phyloP scores from a whole-genome alignment of 2,329 filamentous ascomycete genomes.

The Diaporthe citrichinensis region DNA sequence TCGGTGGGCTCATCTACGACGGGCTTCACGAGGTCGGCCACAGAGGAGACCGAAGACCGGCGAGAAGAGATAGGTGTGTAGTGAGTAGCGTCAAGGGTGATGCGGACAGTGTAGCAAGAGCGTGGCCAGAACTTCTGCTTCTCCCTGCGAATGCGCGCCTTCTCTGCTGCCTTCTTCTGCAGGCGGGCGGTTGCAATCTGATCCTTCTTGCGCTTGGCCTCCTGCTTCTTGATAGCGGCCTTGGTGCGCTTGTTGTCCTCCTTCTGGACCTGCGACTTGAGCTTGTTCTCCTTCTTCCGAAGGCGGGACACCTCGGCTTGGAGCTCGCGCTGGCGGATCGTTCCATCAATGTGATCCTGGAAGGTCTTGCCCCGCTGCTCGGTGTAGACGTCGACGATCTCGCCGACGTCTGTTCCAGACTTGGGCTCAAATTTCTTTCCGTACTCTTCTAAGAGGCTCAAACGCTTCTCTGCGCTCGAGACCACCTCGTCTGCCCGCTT shows the following conservation, averaged over 20 bases:
- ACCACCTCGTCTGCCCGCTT: slow-evolving; percentile 49
- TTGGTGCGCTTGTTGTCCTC: slow-evolving; percentile 47
- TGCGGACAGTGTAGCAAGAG: slow-evolving; percentile 62
- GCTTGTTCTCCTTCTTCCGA: slow-evolving; percentile 51
- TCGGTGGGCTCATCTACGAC: slow-evolving; percentile 61
- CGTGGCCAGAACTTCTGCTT: slow-evolving; percentile 64
- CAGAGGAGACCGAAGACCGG: slow-evolving; percentile 65
- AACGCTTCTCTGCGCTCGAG: slow-evolving; percentile 54
- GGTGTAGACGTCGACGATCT: slow-evolving; percentile 57
- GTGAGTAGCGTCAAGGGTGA: slow-evolving; percentile 63
- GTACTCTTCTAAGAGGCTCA: slow-evolving; percentile 58
- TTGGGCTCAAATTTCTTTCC: slow-evolving; percentile 54
- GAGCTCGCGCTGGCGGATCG: slow-evolving; percentile 51
- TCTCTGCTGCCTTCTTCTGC: slow-evolving; percentile 58
- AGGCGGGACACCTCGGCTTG: slow-evolving; percentile 50
- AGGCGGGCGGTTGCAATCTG: slow-evolving; percentile 54
- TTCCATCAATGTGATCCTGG: slow-evolving; percentile 55
- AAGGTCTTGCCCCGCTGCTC: slow-evolving; percentile 59
- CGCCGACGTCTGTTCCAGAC: slow-evolving; percentile 52
- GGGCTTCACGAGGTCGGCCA: slow-evolving; percentile 64
- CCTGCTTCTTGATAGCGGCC: slow-evolving; percentile 52
- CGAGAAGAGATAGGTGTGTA: slow-evolving; percentile 63
- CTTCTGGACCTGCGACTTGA: slow-evolving; percentile 48
- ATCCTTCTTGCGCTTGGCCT: slow-evolving; percentile 53
- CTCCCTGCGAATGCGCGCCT: slow-evolving; percentile 59